Percentiles rank a stretch among this genome's conserved stretches.
Conservation (phyloP, 108 stramenopile species). For the Seminavis robusta region DNA sequence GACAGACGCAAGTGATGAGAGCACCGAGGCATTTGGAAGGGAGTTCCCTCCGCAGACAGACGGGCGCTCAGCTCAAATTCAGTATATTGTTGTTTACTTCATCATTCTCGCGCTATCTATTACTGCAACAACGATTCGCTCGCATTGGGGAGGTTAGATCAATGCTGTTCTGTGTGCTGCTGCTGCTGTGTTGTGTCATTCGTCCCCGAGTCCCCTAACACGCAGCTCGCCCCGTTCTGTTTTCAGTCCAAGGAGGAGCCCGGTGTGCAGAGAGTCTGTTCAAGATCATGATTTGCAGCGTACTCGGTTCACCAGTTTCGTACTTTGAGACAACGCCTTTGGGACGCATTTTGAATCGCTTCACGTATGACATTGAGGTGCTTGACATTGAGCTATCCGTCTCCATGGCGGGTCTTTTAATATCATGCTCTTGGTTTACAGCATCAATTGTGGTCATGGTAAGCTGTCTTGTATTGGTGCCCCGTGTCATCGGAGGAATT, state of each 20-base stretch:
- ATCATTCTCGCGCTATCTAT: slow-evolving; percentile 40
- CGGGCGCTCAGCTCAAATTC: slow-evolving; percentile 48
- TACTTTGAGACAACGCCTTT: slow-evolving; percentile 95
- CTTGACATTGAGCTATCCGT: slow-evolving; percentile 39
- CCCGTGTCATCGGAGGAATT: too few relatives aligned
- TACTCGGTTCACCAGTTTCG: slow-evolving; percentile 70
- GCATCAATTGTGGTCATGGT: slow-evolving; percentile 33
- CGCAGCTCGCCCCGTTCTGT: too few relatives aligned
- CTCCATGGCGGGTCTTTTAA: slow-evolving; percentile 48
- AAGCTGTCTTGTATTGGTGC: too few relatives aligned
- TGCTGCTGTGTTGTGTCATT: too few relatives aligned
- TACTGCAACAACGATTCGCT: slow-evolving; percentile 36
- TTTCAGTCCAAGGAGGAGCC: not conserved
- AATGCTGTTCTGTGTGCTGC: too few relatives aligned
- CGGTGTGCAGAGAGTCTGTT: slow-evolving; percentile 26
- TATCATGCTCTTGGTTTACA: slow-evolving; percentile 35
- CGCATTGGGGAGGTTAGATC: too few relatives aligned
- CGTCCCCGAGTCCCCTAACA: too few relatives aligned
- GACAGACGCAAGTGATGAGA: slow-evolving; percentile 42
- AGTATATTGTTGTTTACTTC: slow-evolving; percentile 45
- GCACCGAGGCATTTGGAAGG: slow-evolving; percentile 39
- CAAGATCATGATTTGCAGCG: slow-evolving; percentile 37
- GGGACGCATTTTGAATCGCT: slow-evolving; percentile 91
- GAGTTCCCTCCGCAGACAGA: slow-evolving; percentile 52
- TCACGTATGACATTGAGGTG: slow-evolving; percentile 90